Conservation (phyloP, 305 asterid genomes). For the Solanum hybrid region DNA sequence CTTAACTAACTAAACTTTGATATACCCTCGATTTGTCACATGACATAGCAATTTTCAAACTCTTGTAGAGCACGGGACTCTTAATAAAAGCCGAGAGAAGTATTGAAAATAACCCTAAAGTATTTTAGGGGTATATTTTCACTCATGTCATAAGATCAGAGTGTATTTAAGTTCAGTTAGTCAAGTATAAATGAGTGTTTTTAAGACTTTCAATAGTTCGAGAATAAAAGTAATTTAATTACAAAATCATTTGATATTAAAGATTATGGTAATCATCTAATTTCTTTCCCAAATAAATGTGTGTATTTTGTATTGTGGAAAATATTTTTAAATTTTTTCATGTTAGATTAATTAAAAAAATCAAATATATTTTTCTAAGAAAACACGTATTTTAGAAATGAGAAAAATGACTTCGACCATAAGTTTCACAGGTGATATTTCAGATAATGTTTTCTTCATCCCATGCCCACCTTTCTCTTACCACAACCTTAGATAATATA, state of each 20-base stretch:
- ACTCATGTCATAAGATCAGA: neutral
- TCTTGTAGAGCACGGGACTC: neutral
- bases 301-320: neutral
- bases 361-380: no score
- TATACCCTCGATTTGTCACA: neutral
- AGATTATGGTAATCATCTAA: neutral
- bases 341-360: neutral
- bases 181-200: neutral
- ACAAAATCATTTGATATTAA: neutral
- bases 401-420: neutral
- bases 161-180: no score
- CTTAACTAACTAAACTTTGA: neutral
- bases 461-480: neutral
- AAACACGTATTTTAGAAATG: no score
- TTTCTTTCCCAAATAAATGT: neutral
- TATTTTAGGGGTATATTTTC: neutral
- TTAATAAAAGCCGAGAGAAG: no score
- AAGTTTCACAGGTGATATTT: no score
- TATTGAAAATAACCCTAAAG: no score
- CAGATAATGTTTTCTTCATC: neutral
- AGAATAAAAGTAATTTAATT: neutral
- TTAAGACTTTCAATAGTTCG: neutral
- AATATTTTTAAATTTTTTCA: no score
- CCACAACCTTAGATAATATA: neutral
- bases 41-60: neutral